Percentiles rank a stretch among this genome's conserved stretches.
Conservation (phyloP, 2,329 filamentous ascomycete genomes). For the Aspergillus quadricinctus region DNA sequence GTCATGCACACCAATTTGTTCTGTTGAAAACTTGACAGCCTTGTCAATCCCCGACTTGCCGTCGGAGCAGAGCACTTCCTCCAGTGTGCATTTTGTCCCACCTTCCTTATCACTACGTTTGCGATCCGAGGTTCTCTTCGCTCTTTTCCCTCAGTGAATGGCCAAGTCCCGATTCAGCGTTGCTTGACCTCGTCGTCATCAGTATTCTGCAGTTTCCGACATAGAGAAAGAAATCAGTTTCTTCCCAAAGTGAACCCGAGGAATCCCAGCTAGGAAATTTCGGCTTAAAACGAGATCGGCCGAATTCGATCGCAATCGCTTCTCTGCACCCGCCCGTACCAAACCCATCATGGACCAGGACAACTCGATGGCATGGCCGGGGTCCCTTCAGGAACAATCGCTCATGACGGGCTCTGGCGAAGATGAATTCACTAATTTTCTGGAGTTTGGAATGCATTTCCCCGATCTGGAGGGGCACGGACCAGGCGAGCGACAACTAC, state of each 20-base stretch:
- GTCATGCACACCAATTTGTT: not conserved
- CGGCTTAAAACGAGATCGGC: not conserved
- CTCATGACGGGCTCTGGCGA: slow-evolving; percentile 38
- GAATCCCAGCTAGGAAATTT: not conserved
- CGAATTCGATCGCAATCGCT: not conserved
- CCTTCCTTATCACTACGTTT: not conserved
- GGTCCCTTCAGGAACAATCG: slow-evolving; percentile 35
- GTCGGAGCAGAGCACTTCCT: not conserved
- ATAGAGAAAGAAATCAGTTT: not conserved
- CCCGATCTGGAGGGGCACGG: slow-evolving; percentile 38
- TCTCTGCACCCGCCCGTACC: not conserved
- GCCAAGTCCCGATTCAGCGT: not conserved
- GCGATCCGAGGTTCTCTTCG: not conserved
- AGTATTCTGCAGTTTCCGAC: not conserved
- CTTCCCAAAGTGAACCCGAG: too few relatives aligned
- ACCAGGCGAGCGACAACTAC: slow-evolving; percentile 32
- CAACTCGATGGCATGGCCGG: slow-evolving; percentile 36
- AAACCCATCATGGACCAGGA: slow-evolving; percentile 35
- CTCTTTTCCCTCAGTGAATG: not conserved
- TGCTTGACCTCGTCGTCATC: not conserved
- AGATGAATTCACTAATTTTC: slow-evolving; percentile 48
- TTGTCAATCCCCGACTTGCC: not conserved
- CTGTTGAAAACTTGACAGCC: not conserved
- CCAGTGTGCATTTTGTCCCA: not conserved
- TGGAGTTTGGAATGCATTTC: slow-evolving; percentile 47